Evolutionary conservation across 108 stramenopile species (phyloP), one percentile per base, ranked within the genome.

Genomic region (Stephanodiscus triporus): DNA sequence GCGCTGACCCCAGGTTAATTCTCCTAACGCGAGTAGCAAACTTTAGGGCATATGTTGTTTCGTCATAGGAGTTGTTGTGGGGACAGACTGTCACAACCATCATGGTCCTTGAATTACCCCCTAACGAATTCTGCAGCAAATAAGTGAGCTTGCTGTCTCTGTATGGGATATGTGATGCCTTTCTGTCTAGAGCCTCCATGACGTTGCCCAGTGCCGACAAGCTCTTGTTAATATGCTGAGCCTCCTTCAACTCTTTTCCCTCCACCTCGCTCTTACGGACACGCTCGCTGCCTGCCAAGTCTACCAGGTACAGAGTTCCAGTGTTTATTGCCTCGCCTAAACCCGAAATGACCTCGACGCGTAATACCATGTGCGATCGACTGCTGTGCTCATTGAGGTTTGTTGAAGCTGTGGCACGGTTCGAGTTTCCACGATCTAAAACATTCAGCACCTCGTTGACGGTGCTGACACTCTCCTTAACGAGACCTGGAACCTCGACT

Each of bases 251-350:
- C 32, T 92, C 85, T 34, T 95, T 87, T 55, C 96, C 95, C 49
- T 81, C 87, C 5, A 94, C 97, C 73, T 95, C 90, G 76, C 94
- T 92, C 88, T 97, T 99, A 50, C 96, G 83, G n/a, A 98, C 90
- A 72, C 97, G 96, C 80, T 99, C 99, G 16, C 92, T 95, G 42
- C 99, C 99, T n/a, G 99, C 99, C 59, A 99, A 84, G 85, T 99
- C 99, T 19, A 99, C 96, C 38, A 99, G 84, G 77, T 96, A 95
- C 45, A 99, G 73, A 38, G 84, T 93, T 42, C 93, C 93, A 57
- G 88, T 94, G 65, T 89, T 88, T 38, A 80, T 80, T 27, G 84
- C 80, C 74, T 89, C 80, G 10, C 89, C 89, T 26, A 88, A 54
- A 38, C 91, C 89, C 40, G 90, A 93, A 24, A 78, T 75, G 3